phyloP scores from a whole-genome alignment of 441 rosid genomes.

The Breynia disticha region DNA sequence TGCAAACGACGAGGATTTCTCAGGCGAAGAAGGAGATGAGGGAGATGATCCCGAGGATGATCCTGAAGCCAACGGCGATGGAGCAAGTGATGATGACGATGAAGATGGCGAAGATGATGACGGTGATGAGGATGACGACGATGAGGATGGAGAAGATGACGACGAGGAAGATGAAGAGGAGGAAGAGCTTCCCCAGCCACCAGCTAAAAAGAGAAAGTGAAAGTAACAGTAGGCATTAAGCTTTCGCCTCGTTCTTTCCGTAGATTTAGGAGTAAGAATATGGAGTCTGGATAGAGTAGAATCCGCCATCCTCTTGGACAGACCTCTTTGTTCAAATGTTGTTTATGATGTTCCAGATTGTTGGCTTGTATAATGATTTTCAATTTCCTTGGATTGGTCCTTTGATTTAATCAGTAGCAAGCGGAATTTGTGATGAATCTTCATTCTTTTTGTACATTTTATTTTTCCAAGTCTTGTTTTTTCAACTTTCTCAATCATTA shows the following conservation, averaged over 20 bases:
- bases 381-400: conserved; percentile 1
- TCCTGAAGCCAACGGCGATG: conserved; percentile 51
- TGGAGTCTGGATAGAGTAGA: conserved; percentile 21
- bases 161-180: conserved; percentile 36
- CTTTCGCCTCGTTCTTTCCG: conserved; percentile 1
- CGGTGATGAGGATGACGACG: conserved; percentile 27
- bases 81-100: conserved; percentile 46
- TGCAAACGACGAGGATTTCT: conserved; percentile 48
- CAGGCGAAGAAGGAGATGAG: conserved; percentile 44
- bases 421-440: not conserved
- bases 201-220: conserved; percentile 66
- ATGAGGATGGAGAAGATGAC: conserved; percentile 16
- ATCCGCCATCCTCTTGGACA: conserved; percentile 7
- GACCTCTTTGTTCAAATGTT: conserved; percentile 11
- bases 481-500: too few relatives aligned
- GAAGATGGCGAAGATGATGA: conserved; percentile 31
- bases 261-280: conserved; percentile 11
- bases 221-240: conserved; percentile 1
- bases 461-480: too few relatives aligned
- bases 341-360: conserved; percentile 11
- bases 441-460: too few relatives aligned
- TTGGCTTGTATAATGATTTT: conserved; percentile 12
- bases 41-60: conserved; percentile 67
- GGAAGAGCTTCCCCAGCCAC: conserved; percentile 62
- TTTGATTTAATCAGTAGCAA: conserved; percentile 2